Evolutionary conservation across 1,139 yeast species (phyloP).

Genomic region (Magnusiomyces magnusii): DNA sequence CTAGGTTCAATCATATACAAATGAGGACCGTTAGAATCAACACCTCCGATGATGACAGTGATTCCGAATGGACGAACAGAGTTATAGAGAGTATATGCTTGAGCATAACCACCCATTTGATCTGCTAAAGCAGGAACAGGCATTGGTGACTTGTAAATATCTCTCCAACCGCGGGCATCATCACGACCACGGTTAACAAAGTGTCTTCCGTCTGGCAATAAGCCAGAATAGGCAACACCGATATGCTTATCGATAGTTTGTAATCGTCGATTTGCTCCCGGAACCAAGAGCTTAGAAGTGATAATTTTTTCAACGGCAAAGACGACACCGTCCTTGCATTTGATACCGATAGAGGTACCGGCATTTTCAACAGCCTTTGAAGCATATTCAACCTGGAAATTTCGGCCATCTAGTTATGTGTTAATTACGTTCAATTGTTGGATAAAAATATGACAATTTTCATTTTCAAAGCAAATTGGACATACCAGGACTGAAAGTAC

Average conservation of each 20-base stretch:
- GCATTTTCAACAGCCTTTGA: conserved; percentile 97
- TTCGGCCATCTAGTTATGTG: conserved; percentile 66
- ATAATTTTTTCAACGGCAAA: conserved; percentile 94
- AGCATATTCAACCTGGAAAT: conserved; percentile 98
- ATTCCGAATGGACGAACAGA: conserved; percentile 98
- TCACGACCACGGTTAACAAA: conserved; percentile 89
- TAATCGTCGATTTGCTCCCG: conserved; percentile 80
- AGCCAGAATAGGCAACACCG: conserved; percentile 86
- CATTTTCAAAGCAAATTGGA: not conserved
- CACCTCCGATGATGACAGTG: conserved; percentile 87
- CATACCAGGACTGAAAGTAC: conserved; percentile 54
- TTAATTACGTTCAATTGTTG: not conserved
- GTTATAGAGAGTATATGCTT: conserved; percentile 91
- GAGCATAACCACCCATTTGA: conserved; percentile 86
- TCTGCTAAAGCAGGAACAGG: conserved; percentile 79
- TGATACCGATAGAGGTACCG: conserved; percentile 89
- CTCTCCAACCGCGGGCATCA: conserved; percentile 76
- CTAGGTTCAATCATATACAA: conserved; percentile 97
- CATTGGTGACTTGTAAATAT: conserved; percentile 67
- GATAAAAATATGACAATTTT: not conserved
- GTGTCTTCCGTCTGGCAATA: conserved; percentile 95
- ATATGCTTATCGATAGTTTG: conserved; percentile 91
- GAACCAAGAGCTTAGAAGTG: conserved; percentile 78
- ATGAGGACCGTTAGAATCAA: conserved; percentile 79
- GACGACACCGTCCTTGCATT: conserved; percentile 87